Percentiles rank a stretch among this genome's conserved stretches.
These are phyloP conservation scores for Rhizopogon parksii DNA, from an alignment of 1,284 basidiomycete genomes.

Conservation along the genomic window DNA sequence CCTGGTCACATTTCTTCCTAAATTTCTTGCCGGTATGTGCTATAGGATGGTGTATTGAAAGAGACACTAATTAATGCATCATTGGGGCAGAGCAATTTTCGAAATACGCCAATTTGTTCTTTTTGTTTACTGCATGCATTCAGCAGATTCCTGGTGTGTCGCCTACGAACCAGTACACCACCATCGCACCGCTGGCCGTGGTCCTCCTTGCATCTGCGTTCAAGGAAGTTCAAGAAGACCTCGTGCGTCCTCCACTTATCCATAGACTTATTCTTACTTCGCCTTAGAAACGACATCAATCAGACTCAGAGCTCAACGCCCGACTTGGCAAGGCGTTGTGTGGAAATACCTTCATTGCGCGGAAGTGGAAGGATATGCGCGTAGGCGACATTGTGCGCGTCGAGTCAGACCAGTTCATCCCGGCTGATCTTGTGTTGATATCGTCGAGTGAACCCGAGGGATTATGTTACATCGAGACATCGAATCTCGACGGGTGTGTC, in stretches of 20 bases:
- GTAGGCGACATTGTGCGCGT: conserved; percentile 93
- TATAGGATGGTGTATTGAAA: not conserved
- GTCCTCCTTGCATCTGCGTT: conserved; percentile 94
- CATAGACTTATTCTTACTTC: not conserved
- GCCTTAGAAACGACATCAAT: conserved; percentile 87
- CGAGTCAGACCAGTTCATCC: conserved; percentile 92
- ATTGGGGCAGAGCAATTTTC: conserved; percentile 82
- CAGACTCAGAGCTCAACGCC: conserved; percentile 89
- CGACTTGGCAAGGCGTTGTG: conserved; percentile 75
- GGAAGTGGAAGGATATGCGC: conserved; percentile 84
- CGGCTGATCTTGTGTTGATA: conserved; percentile 87
- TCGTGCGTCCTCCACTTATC: conserved; percentile 39
- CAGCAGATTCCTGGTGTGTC: conserved; percentile 98
- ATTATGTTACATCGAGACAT: conserved; percentile 95
- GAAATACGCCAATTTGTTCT: conserved; percentile 98
- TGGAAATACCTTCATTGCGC: conserved; percentile 61
- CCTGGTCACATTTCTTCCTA: conserved; percentile 81
- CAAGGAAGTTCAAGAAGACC: conserved; percentile 94
- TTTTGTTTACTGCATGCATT: conserved; percentile 96
- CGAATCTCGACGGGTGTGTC: conserved; percentile 90
- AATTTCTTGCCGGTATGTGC: conserved; percentile 81
- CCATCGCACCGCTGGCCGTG: conserved; percentile 85
- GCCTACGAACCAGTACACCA: conserved; percentile 93
- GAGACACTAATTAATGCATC: conserved; percentile 9
- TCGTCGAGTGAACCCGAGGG: conserved; percentile 95